These are phyloP conservation scores for Scutellaria baicalensis DNA, from an alignment of 257 asterid genomes.

Conservation along the genomic window DNA sequence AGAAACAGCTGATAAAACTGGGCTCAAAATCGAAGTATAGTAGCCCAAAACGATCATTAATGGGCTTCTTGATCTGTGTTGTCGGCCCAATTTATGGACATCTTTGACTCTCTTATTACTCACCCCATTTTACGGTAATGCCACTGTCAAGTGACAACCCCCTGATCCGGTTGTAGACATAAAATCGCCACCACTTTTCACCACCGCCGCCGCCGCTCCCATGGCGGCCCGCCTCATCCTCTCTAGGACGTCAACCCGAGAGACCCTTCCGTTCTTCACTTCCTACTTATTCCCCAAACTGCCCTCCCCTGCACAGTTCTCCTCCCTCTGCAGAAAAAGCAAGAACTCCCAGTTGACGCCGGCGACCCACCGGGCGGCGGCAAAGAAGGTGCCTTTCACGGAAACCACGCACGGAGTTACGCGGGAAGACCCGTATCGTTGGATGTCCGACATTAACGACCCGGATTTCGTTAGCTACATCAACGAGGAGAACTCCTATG, in stretches of 20 bases:
- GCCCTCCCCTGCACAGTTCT: constrained; percentile 29
- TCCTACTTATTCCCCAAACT: constrained; percentile 13
- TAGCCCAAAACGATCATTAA: not conserved
- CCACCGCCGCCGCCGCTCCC: constrained; percentile 17
- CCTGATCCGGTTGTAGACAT: not conserved
- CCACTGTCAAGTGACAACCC: not conserved
- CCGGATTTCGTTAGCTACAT: constrained; percentile 72
- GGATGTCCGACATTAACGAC: constrained; percentile 75
- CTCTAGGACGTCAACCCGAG: constrained; percentile 15
- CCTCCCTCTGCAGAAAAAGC: constrained; percentile 39
- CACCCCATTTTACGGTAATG: not conserved
- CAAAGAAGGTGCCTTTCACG: constrained; percentile 65
- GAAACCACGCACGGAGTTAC: constrained; percentile 58
- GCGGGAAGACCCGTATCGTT: constrained; percentile 72
- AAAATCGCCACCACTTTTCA: constrained; percentile 5
- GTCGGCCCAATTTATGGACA: not conserved
- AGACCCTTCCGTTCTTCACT: constrained; percentile 13
- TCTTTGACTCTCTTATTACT: not conserved
- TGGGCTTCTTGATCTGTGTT: not conserved
- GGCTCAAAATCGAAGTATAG: not conserved
- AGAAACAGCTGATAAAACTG: not conserved
- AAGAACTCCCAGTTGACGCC: constrained; percentile 13
- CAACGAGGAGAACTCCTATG: constrained; percentile 61
- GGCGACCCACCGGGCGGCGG: constrained; percentile 23
- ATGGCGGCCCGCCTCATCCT: constrained; percentile 34